Evolutionary conservation across 345 rosid species (phyloP).

Genomic region (Isatis tinctoria): DNA sequence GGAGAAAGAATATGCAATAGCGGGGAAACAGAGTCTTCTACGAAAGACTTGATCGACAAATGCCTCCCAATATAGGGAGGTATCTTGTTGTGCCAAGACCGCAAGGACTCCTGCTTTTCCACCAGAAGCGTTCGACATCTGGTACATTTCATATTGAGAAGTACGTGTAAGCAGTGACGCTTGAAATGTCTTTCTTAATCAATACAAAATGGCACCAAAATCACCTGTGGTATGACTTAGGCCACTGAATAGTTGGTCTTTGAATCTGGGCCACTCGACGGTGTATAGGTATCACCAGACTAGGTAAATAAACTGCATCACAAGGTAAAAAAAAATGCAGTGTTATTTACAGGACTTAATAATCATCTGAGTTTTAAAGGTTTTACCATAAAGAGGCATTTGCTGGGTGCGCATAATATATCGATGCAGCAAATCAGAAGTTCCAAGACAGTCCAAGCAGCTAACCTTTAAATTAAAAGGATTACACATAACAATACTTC

Average conservation of each 20-base stretch:
- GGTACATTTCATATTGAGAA: slow-evolving; percentile 29
- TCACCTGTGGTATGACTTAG: slow-evolving; percentile 83
- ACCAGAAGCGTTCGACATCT: slow-evolving; percentile 63
- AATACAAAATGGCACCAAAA: slow-evolving; percentile 10
- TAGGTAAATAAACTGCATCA: slow-evolving; percentile 68
- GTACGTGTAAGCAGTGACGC: slow-evolving; percentile 14
- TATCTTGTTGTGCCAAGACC: slow-evolving; percentile 73
- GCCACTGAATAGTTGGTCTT: slow-evolving; percentile 86
- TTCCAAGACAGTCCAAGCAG: slow-evolving; percentile 70
- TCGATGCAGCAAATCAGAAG: slow-evolving; percentile 67
- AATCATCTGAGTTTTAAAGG: neutral
- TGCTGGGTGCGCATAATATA: slow-evolving; percentile 68
- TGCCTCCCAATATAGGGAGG: slow-evolving; percentile 80
- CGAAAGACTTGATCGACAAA: slow-evolving; percentile 60
- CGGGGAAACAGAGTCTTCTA: slow-evolving; percentile 72
- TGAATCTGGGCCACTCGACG: slow-evolving; percentile 71
- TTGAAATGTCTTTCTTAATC: neutral
- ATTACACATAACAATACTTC: slow-evolving; percentile 12
- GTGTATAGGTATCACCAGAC: slow-evolving; percentile 61
- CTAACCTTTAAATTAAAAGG: slow-evolving; percentile 47
- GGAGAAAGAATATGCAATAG: slow-evolving; percentile 82
- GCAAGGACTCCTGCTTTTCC: slow-evolving; percentile 62
- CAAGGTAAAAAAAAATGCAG: slow-evolving; percentile 1
- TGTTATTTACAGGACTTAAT: neutral
- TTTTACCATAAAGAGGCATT: slow-evolving; percentile 67